Base-by-base conservation (phyloP, 306 rosid species). In the Notholithocarpus densiflorus region DNA sequence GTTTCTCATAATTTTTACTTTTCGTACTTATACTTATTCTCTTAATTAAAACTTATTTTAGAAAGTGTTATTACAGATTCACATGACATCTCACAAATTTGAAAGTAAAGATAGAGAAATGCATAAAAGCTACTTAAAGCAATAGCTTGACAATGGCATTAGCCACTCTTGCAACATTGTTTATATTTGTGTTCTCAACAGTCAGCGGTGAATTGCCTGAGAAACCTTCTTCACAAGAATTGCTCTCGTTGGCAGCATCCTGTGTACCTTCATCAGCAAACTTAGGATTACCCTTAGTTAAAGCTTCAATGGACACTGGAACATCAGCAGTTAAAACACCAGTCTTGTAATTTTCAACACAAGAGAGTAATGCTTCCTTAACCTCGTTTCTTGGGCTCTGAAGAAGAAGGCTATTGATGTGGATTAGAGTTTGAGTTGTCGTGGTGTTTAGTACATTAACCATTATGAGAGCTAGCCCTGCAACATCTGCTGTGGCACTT, bases 391-490 rank as follows among this genome's bases (percentile, higher is more conserved):
- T 71, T 6, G 48, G 65, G 14, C 5, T 51, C 2, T 37, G 11
- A 26, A 18, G 64, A 69, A 84, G 88, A 3, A 80, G 43, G 19
- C 66, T 26, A 0, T 76, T 54, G 37, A 83, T 74, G 26, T 79
- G 65, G 48, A 59, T 18, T 0, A 62, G 14, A 8, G 86, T 79
- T 21, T 29, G 27, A 6, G 81, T 79, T 27, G 89, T 68, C 71
- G 75, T 77, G 57, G 65, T 55, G 24, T 75, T 77, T 1, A 88
- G 62, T 1, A 32, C 78, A 1, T 81, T 53, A 1, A 85, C 71
- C 90, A 88, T 77, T 29, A 85, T 78, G 31, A 79, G 71, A 24
- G 79, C 86, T 1, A 88, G 79, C 11, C 79, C 91, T 13, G 53
- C 11, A n/a, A 80, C 48, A 65, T 87, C 86, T 23, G 90, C 75